Evolutionary conservation across 192 early-diverging fungal species (phyloP).

Genomic region (Coemansia interrupta): DNA sequence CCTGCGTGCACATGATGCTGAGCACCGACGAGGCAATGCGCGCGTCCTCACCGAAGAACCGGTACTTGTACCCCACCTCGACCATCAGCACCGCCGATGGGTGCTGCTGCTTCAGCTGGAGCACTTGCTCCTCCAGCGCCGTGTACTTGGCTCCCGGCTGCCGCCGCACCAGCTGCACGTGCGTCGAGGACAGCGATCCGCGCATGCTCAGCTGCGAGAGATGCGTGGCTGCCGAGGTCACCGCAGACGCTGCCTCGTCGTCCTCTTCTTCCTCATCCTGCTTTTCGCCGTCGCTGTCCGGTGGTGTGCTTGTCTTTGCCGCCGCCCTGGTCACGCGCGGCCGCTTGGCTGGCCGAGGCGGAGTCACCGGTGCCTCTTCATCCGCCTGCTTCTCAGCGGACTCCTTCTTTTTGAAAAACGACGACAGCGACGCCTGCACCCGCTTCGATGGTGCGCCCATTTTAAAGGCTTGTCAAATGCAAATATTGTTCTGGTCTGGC

Average conservation of each 20-base stretch:
- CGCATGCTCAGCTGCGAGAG: background rate
- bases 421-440: slow-evolving; percentile 43
- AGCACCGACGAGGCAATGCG: slow-evolving; percentile 72
- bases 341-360: slow-evolving; percentile 2
- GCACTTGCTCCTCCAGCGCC: slow-evolving; percentile 78
- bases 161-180: slow-evolving; percentile 43
- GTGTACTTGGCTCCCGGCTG: slow-evolving; percentile 57
- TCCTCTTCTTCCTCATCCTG: background rate
- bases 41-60: slow-evolving; percentile 90
- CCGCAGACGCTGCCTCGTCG: background rate
- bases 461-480: no score
- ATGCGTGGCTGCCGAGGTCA: background rate
- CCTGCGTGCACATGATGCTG: slow-evolving; percentile 74
- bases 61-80: slow-evolving; percentile 93
- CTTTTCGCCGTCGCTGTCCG: background rate
- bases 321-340: background rate
- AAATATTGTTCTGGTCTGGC: no score
- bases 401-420: slow-evolving; percentile 34
- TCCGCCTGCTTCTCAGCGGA: background rate
- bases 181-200: slow-evolving; percentile 19
- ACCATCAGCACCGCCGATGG: slow-evolving; percentile 74
- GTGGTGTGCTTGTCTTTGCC: background rate
- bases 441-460: slow-evolving; percentile 29
- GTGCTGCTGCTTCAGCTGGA: slow-evolving; percentile 68
- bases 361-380: background rate